Conservation (phyloP, 2,329 filamentous ascomycete genomes). For the Mollisia scopiformis region DNA sequence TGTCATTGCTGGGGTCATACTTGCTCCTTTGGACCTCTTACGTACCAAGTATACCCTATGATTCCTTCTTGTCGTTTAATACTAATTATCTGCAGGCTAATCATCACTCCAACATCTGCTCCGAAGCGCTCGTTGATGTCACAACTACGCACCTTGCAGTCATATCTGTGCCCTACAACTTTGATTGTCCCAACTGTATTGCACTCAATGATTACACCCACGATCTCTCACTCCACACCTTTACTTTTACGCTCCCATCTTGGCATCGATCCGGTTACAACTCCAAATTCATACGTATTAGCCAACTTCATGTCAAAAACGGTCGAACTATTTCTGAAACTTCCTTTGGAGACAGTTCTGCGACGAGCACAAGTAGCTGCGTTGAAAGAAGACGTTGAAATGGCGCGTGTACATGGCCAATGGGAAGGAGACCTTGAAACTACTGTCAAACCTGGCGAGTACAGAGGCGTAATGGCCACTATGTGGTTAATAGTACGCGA, state of each 20-base stretch:
- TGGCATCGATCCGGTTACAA: conserved; percentile 78
- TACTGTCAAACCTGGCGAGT: conserved; percentile 79
- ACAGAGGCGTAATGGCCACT: conserved; percentile 85
- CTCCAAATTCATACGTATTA: conserved; percentile 80
- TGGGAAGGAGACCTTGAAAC: conserved; percentile 57
- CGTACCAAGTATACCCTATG: conserved; percentile 62
- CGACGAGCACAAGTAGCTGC: conserved; percentile 84
- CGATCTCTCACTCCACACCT: conserved; percentile 81
- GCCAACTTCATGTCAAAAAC: conserved; percentile 81
- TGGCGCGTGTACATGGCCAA: conserved; percentile 27
- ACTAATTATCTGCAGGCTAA: conserved; percentile 58
- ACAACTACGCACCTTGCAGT: conserved; percentile 77
- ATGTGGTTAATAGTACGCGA: conserved; percentile 86
- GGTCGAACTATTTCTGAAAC: conserved; percentile 80
- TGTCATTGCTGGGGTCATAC: conserved; percentile 74
- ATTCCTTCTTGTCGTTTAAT: not conserved
- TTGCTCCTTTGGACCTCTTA: conserved; percentile 88
- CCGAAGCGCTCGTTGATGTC: conserved; percentile 75
- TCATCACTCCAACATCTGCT: conserved; percentile 78
- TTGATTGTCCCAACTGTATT: conserved; percentile 84
- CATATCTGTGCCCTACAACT: conserved; percentile 69
- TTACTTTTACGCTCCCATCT: conserved; percentile 85
- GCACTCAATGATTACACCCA: conserved; percentile 80
- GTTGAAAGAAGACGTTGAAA: conserved; percentile 40
- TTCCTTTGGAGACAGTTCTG: conserved; percentile 90